A percentile compares a stretch with the other conserved stretches of the same genome.
Conservation (phyloP, 106 monocot genomes). For the Allium fistulosum region DNA sequence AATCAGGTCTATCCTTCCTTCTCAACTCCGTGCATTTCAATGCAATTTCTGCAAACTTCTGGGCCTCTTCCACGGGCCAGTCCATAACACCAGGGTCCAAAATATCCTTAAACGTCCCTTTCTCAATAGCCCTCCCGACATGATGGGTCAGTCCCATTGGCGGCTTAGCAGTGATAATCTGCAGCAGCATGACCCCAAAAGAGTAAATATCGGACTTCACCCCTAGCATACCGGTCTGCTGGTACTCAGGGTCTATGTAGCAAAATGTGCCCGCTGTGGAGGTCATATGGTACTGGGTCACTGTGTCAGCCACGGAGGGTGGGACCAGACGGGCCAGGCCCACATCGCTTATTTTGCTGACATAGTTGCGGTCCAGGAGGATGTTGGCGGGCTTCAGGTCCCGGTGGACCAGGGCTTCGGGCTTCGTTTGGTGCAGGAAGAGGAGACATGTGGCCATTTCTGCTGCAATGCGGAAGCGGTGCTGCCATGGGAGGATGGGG, state of each 20-base stretch:
- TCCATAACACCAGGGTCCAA: constrained; percentile 16
- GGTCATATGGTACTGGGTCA: constrained; percentile 26
- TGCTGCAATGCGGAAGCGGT: constrained; percentile 23
- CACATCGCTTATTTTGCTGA: constrained; percentile 30
- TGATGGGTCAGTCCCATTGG: constrained; percentile 24
- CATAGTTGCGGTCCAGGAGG: constrained; percentile 23
- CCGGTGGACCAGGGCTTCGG: constrained; percentile 20
- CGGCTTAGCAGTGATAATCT: constrained; percentile 21
- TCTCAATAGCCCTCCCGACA: constrained; percentile 12
- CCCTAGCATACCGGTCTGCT: constrained; percentile 21
- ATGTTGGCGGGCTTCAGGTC: constrained; percentile 32
- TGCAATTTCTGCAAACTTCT: constrained; percentile 7
- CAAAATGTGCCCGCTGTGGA: constrained; percentile 21
- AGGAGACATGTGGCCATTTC: constrained; percentile 28
- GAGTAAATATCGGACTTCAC: constrained; percentile 26
- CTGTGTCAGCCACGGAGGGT: constrained; percentile 13
- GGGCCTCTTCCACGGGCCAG: constrained; percentile 24
- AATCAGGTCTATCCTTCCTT: constrained; percentile 25
- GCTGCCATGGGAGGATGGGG: constrained; percentile 20
- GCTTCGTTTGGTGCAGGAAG: constrained; percentile 30
- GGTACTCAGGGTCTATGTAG: constrained; percentile 30
- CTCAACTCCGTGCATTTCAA: constrained; percentile 21
- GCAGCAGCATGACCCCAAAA: constrained; percentile 19
- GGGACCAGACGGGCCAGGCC: constrained; percentile 28
- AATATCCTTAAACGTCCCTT: constrained; percentile 8